Evolutionary conservation across 2,329 filamentous ascomycete species (phyloP), one percentile per base, ranked within the genome.

Genomic region (Botrytis squamosa): DNA sequence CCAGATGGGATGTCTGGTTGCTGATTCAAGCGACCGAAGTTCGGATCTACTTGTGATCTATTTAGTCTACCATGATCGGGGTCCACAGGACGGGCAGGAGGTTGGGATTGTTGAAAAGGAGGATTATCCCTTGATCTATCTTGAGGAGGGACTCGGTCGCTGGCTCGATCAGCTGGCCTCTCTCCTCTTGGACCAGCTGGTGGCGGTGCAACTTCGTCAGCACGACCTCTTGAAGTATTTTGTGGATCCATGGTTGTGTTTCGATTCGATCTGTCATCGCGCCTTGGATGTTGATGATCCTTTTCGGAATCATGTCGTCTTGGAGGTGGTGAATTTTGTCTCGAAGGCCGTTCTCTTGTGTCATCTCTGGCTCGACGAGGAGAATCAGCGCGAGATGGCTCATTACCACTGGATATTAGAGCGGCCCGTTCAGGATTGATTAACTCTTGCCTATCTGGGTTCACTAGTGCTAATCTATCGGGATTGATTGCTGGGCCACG

Each of bases 11-110:
- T 81, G 59, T 83, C 85, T 81, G 67, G 85, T 83, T 68, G 85
- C 2, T 86, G 82, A 75, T 88, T 90, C 66, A 91, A 83, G 3
- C 89, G 87, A 42, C 89, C 89, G 77, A 91, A 91, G 73, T 88
- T 89, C 25, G 88, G 87, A 79, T 91, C 89, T 76, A 89, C 86
- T 75, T 88, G 86, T 72, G 83, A 77, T 73, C 78, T 78, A 69
- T 80, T 84, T 33, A 85, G 77, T 75, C 86, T 83, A 55, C 84
- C 84, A 76, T 88, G 85, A 64, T 89, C 87, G 4, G 82, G 77
- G 44, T 90, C 88, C 36, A 78, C 63, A 2, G 81, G 80, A 57
- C 84, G 84, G 38, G 83, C 74, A 40, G 80, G 69, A 64, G 81
- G 75, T 49, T 80, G 83, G 59, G 78, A 82, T 46, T 77, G 75